Evolutionary conservation across 2,329 filamentous ascomycete genomes (phyloP).

Genomic region (Volutella citrinella): DNA sequence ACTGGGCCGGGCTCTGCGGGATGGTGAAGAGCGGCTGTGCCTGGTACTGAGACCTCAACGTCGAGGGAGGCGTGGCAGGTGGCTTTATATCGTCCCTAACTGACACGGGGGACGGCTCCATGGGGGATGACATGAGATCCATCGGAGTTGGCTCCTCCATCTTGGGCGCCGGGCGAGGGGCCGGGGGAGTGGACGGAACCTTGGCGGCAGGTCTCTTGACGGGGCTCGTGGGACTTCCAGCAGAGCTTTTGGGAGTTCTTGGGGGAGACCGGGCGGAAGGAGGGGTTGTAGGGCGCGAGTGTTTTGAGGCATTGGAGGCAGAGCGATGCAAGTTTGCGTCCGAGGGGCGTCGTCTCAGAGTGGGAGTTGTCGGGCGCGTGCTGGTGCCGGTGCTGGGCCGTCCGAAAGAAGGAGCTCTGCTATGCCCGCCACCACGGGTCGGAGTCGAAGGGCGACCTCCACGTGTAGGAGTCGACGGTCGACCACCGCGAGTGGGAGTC

Average conservation of each 20-base stretch:
- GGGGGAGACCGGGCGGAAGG: conserved; percentile 2
- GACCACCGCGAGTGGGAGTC: conserved; percentile 13
- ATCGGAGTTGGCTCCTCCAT: no score
- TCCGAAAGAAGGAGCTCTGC: no score
- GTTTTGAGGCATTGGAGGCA: conserved; percentile 15
- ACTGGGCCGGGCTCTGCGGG: not conserved
- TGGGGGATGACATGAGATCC: no score
- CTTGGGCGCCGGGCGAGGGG: no score
- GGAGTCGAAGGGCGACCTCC: conserved; percentile 1
- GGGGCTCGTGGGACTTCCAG: no score
- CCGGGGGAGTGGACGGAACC: not conserved
- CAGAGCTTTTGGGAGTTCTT: not conserved
- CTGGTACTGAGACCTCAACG: not conserved
- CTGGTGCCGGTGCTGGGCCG: no score
- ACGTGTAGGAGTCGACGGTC: conserved; percentile 14
- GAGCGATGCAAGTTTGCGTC: conserved; percentile 10
- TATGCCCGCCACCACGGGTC: no score
- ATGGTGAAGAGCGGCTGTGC: not conserved
- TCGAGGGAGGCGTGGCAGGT: not conserved
- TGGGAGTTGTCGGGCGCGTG: conserved; percentile 19
- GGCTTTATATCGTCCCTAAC: not conserved
- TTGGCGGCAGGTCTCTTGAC: not conserved
- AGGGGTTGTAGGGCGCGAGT: conserved; percentile 12
- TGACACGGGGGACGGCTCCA: not conserved
- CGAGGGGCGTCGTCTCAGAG: conserved; percentile 12